Conservation (phyloP, 148 eudicot species). For the Vaccinium macrocarpon region DNA sequence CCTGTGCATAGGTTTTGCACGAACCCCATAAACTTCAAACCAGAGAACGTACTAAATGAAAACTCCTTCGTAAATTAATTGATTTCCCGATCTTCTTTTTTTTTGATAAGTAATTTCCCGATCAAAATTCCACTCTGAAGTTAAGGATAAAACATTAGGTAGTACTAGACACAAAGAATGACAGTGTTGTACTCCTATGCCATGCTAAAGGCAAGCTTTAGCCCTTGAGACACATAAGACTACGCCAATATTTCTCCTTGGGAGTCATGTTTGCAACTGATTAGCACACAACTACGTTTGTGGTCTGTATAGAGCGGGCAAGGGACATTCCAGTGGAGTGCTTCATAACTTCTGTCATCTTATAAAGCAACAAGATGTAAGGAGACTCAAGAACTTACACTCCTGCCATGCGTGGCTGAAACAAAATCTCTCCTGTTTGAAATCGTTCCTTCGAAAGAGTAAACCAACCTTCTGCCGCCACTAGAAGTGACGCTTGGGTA, state of each 20-base stretch:
- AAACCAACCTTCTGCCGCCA: constrained; percentile 57
- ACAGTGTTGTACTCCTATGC: background rate
- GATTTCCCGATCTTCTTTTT: background rate
- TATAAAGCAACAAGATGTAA: constrained; percentile 10
- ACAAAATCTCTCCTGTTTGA: constrained; percentile 86
- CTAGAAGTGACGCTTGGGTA: constrained; percentile 56
- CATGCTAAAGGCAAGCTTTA: background rate
- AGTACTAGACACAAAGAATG: background rate
- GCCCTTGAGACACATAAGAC: background rate
- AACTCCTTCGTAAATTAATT: background rate
- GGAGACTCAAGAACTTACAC: constrained; percentile 50
- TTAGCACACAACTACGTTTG: background rate
- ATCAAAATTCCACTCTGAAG: background rate
- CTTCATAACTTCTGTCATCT: background rate
- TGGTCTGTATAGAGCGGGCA: background rate
- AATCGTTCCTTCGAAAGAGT: constrained; percentile 82
- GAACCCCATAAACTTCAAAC: background rate
- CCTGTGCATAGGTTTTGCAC: background rate
- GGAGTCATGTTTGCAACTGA: background rate
- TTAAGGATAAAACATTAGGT: background rate
- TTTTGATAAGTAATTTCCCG: background rate
- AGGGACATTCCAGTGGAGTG: constrained; percentile 5
- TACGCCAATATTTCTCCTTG: background rate
- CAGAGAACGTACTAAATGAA: background rate
- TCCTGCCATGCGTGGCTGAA: constrained; percentile 84